Conservation (phyloP, 2,329 filamentous ascomycete species). For the Ambrosiella beaveri region DNA sequence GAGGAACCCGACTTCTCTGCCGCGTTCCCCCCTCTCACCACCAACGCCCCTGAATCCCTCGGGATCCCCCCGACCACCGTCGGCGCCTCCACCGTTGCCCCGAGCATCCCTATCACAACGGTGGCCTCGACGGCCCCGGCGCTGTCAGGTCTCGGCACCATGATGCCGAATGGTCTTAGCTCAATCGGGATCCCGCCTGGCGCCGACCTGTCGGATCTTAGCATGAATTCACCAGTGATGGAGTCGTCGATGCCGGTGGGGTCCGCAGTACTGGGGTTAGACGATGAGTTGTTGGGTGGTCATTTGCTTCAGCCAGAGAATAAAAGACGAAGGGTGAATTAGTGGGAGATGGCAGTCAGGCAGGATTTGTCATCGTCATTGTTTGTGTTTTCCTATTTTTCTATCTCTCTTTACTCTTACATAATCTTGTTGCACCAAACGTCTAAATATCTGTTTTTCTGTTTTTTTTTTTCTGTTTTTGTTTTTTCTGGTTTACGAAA, state of each 20-base stretch:
- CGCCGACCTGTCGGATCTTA: slow-evolving; percentile 9
- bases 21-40: neutral
- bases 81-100: neutral
- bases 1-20: slow-evolving; percentile 27
- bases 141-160: neutral
- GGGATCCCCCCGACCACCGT: neutral
- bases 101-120: neutral
- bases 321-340: slow-evolving; percentile 9
- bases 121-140: neutral
- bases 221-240: slow-evolving; percentile 10
- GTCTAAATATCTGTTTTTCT: neutral
- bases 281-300: slow-evolving; percentile 8
- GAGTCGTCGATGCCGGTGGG: slow-evolving; percentile 1
- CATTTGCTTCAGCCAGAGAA: slow-evolving; percentile 7
- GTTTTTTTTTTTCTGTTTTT: neutral
- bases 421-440: neutral
- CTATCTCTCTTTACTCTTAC: neutral
- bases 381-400: neutral
- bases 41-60: neutral
- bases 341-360: neutral
- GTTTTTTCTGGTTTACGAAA: neutral
- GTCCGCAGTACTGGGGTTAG: neutral
- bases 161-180: neutral
- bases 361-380: neutral
- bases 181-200: slow-evolving; percentile 6